Conservation (phyloP, 148 eudicot species). For the Fagopyrum esculentum region DNA sequence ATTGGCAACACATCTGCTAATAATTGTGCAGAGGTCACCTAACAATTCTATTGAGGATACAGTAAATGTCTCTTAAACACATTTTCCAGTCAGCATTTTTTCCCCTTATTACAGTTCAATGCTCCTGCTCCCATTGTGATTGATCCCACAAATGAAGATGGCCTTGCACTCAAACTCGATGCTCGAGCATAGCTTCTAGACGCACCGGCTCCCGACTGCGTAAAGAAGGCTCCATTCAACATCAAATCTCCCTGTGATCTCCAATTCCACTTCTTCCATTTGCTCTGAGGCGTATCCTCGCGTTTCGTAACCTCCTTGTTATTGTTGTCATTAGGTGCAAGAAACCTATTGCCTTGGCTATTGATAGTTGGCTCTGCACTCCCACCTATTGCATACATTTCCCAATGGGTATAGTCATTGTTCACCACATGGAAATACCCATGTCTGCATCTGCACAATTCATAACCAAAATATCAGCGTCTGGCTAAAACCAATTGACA, state of each 20-base stretch:
- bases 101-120: not conserved
- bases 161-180: not conserved
- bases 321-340: not conserved
- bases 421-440: constrained; percentile 12
- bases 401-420: constrained; percentile 12
- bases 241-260: constrained; percentile 6
- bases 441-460: not conserved
- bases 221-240: constrained; percentile 5
- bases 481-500: too few relatives aligned
- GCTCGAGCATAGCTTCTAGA: not conserved
- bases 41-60: not conserved
- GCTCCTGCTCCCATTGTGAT: not conserved
- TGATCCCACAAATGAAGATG: not conserved
- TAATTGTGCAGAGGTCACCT: constrained; percentile 9
- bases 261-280: constrained; percentile 7
- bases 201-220: not conserved
- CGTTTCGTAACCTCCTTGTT: not conserved
- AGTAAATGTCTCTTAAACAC: not conserved
- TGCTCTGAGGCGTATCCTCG: not conserved
- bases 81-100: not conserved
- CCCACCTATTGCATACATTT: constrained; percentile 7
- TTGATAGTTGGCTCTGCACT: constrained; percentile 6
- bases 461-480: not conserved
- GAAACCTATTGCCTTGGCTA: constrained; percentile 3
- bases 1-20: not conserved